These are phyloP conservation scores for Xanthoparmelia taractica DNA, from an alignment of 495 filamentous ascomycete genomes.

Conservation along the genomic window DNA sequence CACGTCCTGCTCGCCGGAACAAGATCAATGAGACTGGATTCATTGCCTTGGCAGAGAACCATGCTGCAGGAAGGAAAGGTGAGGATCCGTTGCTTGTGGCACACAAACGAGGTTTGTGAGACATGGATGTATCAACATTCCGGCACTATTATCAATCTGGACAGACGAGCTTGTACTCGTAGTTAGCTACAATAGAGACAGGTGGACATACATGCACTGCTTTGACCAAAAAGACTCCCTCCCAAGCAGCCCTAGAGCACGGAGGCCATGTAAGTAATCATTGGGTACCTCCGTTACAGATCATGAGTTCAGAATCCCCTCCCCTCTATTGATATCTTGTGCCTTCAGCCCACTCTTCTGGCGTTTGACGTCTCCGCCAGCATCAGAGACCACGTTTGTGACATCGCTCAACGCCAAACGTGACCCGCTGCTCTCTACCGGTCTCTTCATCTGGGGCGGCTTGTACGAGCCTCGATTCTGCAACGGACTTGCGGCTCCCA, in stretches of 20 bases:
- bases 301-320: constrained; percentile 5
- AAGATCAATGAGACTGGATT: constrained; percentile 14
- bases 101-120: not conserved
- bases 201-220: not conserved
- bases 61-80: not conserved
- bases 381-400: constrained; percentile 25
- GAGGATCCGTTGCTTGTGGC: not conserved
- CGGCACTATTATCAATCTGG: not conserved
- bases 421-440: constrained; percentile 23
- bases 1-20: not conserved
- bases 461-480: constrained; percentile 53
- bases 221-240: not conserved
- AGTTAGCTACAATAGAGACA: not conserved
- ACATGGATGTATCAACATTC: not conserved
- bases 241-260: constrained; percentile 13
- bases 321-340: not conserved
- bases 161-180: not conserved
- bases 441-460: constrained; percentile 52
- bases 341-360: constrained; percentile 14
- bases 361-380: constrained; percentile 21
- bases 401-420: constrained; percentile 44
- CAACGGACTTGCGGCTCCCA: constrained; percentile 46
- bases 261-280: constrained; percentile 5
- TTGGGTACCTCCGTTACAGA: not conserved
- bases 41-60: constrained; percentile 7